Evolutionary conservation across 345 rosid genomes (phyloP).

Genomic region (Psidium friedrichsthalianum): DNA sequence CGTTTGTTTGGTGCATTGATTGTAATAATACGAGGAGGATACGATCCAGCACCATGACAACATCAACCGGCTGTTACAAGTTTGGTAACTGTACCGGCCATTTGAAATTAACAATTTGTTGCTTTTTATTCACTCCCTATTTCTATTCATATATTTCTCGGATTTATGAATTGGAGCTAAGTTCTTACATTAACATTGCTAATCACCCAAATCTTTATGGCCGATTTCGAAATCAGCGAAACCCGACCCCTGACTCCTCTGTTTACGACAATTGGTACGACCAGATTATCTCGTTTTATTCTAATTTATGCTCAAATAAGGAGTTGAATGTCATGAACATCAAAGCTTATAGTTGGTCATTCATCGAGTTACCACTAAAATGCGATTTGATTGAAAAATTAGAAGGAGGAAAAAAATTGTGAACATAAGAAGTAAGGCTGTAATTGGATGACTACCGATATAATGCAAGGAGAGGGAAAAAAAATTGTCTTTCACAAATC

Average conservation of each 20-base stretch:
- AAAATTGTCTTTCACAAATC: background rate
- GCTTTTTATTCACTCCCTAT: background rate
- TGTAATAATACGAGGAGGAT: background rate
- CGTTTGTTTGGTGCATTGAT: background rate
- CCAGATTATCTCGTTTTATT: no score
- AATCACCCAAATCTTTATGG: background rate
- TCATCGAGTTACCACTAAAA: no score
- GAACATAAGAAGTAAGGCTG: background rate
- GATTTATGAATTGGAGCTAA: background rate
- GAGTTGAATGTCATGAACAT: no score
- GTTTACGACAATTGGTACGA: no score
- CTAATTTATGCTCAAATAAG: no score
- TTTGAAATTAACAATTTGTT: fast-evolving
- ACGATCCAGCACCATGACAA: background rate
- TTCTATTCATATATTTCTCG: background rate
- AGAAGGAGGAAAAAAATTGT: no score
- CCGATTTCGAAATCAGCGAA: background rate
- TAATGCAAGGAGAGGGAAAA: background rate
- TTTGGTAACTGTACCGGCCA: background rate
- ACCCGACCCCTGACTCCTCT: no score
- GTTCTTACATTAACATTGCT: background rate
- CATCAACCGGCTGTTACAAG: background rate
- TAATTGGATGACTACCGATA: background rate
- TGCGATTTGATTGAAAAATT: no score
- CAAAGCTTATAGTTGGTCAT: no score